phyloP scores from a whole-genome alignment of 2,329 filamentous ascomycete genomes.

The Xylariaceae sp. region DNA sequence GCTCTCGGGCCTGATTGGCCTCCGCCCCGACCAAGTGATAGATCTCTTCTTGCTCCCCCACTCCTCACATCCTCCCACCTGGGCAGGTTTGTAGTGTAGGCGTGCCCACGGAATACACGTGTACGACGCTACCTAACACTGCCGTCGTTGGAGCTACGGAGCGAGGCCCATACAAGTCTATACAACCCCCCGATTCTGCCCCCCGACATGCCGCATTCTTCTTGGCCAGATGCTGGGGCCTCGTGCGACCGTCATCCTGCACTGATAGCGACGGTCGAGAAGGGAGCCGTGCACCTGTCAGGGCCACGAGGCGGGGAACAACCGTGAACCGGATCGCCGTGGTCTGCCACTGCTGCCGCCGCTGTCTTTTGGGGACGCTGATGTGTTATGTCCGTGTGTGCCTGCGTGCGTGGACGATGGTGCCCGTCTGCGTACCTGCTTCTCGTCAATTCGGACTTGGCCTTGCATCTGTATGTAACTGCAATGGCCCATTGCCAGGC shows the following conservation, averaged over 20 bases:
- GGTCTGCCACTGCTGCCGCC: too few relatives aligned
- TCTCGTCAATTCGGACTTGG: constrained; percentile 24
- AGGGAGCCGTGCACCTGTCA: constrained; percentile 9
- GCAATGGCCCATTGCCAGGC: constrained; percentile 26
- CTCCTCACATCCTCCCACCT: constrained; percentile 20
- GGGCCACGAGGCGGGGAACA: constrained; percentile 10
- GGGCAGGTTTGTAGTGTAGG: neutral
- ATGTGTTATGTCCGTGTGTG: constrained; percentile 8
- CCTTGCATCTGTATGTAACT: constrained; percentile 25
- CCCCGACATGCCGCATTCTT: constrained; percentile 16
- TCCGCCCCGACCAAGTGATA: constrained; percentile 17
- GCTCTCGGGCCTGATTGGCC: constrained; percentile 25
- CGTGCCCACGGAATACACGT: neutral
- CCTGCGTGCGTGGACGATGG: constrained; percentile 1
- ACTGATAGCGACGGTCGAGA: constrained; percentile 19
- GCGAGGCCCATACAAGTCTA: neutral
- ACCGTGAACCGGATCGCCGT: constrained; percentile 23
- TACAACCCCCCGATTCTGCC: too few relatives aligned
- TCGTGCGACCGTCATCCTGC: constrained; percentile 29
- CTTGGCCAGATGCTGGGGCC: constrained; percentile 29
- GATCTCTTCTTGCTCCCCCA: constrained; percentile 22
- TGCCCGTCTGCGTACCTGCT: constrained; percentile 27
- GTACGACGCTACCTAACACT: neutral
- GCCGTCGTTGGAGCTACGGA: neutral
- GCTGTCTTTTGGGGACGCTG: constrained; percentile 14